Conservation (phyloP, 352 stramenopile genomes). For the Salisapilia sapeloensis region DNA sequence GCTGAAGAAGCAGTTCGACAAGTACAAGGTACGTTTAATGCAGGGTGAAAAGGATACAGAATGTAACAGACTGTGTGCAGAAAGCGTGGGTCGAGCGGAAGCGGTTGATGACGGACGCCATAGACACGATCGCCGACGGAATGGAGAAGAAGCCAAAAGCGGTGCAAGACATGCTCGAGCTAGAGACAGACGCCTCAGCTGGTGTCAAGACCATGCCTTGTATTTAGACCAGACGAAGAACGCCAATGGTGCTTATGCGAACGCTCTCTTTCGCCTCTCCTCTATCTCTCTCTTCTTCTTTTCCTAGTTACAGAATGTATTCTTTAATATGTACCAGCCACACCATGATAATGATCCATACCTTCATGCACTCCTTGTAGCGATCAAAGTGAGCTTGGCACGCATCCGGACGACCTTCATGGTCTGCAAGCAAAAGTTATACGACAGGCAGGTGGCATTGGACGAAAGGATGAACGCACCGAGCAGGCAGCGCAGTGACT, state of each 20-base stretch:
- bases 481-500: slow-evolving; percentile 52
- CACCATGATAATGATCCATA: slow-evolving; percentile 7
- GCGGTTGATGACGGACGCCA: slow-evolving; percentile 54
- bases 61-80: slow-evolving; percentile 9
- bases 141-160: slow-evolving; percentile 72
- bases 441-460: not conserved
- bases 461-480: slow-evolving; percentile 8
- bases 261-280: not conserved
- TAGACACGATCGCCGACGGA: slow-evolving; percentile 64
- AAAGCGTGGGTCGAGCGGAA: slow-evolving; percentile 56
- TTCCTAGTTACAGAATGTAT: slow-evolving; percentile 1
- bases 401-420: slow-evolving; percentile 21
- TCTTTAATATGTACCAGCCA: slow-evolving; percentile 6
- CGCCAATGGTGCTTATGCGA: not conserved
- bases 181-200: slow-evolving; percentile 56
- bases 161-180: slow-evolving; percentile 29
- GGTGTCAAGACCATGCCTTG: slow-evolving; percentile 46
- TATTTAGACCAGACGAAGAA: slow-evolving; percentile 18
- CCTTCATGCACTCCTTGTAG: slow-evolving; percentile 50
- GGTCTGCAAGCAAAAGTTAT: slow-evolving; percentile 9
- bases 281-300: slow-evolving; percentile 1
- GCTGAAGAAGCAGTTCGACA: slow-evolving; percentile 47
- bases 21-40: slow-evolving; percentile 24
- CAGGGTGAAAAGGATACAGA: not conserved
- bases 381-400: slow-evolving; percentile 44